Evolutionary conservation across 345 rosid genomes (phyloP).

Genomic region (Lumnitzera racemosa): DNA sequence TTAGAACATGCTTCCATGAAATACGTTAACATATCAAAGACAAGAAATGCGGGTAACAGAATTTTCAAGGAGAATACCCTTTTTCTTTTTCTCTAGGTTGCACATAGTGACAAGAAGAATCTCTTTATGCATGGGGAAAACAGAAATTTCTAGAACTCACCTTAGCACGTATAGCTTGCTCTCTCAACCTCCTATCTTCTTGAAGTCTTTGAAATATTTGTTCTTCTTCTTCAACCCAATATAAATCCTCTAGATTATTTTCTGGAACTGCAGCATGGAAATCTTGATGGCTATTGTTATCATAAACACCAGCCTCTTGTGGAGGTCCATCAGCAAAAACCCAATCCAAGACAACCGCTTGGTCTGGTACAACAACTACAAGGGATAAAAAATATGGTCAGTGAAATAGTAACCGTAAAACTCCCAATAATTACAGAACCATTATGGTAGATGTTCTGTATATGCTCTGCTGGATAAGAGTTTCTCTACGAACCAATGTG

Average conservation of each 20-base stretch:
- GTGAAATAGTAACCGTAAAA: background rate
- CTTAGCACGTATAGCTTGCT: constrained; percentile 68
- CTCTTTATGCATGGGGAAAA: background rate
- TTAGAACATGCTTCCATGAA: no score
- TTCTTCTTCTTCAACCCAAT: constrained; percentile 77
- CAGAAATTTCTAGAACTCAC: constrained; percentile 25
- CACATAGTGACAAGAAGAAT: background rate
- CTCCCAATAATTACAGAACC: no score
- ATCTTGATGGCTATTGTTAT: constrained; percentile 63
- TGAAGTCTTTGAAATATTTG: constrained; percentile 50
- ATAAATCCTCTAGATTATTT: constrained; percentile 36
- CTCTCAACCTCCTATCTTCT: constrained; percentile 59
- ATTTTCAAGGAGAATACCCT: no score
- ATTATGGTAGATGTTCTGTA: no score
- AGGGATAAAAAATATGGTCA: constrained; percentile 3
- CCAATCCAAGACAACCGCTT: constrained; percentile 76
- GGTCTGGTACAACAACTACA: constrained; percentile 62
- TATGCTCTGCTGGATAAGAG: no score
- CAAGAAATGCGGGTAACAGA: no score
- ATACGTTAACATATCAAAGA: no score
- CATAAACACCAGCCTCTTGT: constrained; percentile 53
- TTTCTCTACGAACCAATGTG: no score
- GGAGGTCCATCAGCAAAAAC: constrained; percentile 94
- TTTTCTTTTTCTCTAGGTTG: background rate
- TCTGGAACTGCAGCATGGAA: constrained; percentile 67